Conservation (phyloP, 2,329 filamentous ascomycete species). For the Diplodia intermedia region DNA sequence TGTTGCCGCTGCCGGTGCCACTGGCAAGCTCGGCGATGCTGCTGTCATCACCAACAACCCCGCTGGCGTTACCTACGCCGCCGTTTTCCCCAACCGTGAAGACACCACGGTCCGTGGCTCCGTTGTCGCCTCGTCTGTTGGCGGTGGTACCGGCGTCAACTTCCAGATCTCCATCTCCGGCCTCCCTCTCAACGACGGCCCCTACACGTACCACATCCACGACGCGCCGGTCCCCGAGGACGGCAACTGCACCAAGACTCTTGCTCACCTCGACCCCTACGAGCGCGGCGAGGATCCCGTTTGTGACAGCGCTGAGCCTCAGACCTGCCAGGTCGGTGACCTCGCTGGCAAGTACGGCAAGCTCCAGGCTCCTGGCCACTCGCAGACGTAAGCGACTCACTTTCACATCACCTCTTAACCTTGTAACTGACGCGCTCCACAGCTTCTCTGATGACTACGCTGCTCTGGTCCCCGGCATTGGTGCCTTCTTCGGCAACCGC, state of each 20-base stretch:
- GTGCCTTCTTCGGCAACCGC: slow-evolving; percentile 61
- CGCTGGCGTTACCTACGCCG: slow-evolving; percentile 48
- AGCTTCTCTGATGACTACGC: slow-evolving; percentile 60
- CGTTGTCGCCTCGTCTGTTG: slow-evolving; percentile 43
- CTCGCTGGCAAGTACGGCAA: slow-evolving; percentile 55
- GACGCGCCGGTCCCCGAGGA: slow-evolving; percentile 50
- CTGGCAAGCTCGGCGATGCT: slow-evolving; percentile 42
- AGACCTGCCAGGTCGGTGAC: slow-evolving; percentile 55
- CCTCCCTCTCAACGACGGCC: slow-evolving; percentile 52
- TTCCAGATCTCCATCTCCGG: slow-evolving; percentile 51
- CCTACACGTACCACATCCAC: slow-evolving; percentile 58
- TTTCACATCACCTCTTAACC: neutral
- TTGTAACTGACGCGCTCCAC: neutral
- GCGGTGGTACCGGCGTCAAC: slow-evolving; percentile 50
- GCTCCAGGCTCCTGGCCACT: slow-evolving; percentile 43
- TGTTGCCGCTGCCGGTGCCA: slow-evolving; percentile 39
- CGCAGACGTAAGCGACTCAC: slow-evolving; percentile 39
- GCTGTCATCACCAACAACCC: slow-evolving; percentile 49
- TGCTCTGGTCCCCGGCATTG: slow-evolving; percentile 50
- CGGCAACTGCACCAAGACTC: slow-evolving; percentile 54
- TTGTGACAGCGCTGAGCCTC: slow-evolving; percentile 48
- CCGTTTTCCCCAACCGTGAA: slow-evolving; percentile 45
- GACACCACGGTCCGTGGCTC: slow-evolving; percentile 46
- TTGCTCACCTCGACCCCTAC: slow-evolving; percentile 54
- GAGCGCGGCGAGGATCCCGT: slow-evolving; percentile 47